Evolutionary conservation across 148 eudicot species (phyloP), one percentile per base, ranked within the genome.

Genomic region (Fagopyrum esculentum): DNA sequence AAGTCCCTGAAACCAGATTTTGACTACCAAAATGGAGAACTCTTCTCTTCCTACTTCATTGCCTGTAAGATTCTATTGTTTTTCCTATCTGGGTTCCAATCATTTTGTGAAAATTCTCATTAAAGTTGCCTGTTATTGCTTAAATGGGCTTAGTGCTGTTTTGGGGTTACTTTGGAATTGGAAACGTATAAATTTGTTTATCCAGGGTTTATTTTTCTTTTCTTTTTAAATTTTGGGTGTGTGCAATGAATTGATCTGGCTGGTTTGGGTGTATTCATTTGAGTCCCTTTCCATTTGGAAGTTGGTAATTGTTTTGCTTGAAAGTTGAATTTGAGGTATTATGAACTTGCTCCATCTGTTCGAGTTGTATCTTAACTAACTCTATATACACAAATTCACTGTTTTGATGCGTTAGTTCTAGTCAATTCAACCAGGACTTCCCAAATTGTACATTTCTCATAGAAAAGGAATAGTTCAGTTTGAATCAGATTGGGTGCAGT

Each of bases 21-120:
- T 76, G 78, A 73, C 73, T 74, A 11, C 81, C 81, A 79, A 76
- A 76, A 85, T 85, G 83, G 81, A 86, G 69, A 80, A 86, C 88
- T 78, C 77, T 13, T 47, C 56, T 75, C 74, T 75, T 66, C 48
- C 80, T 19, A 71, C 59, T 55, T 81, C 84, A 26, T 80, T 86
- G 66, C 83, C 87, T 77, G 96, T 88, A 74, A 77, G 90, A 71
- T 11, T 73, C 40, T 9, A 30, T n/a, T 71, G 22, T 35, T 1
- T 66, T 76, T 46, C 47, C 29, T 57, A 19, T 75, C 43, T 72
- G 43, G 45, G 43, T 35, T 35, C 55, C 30, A 77, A 15, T 76
- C 15, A 30, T 45, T 50, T 15, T 59, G 48, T 70, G 22, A 50
- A 48, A 54, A 35, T 30, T 45, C 46, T 45, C 46, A 35, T 63